Conservation (phyloP, 225 moss, liverwort and hornwort species). For the Physcomitrium patens region DNA sequence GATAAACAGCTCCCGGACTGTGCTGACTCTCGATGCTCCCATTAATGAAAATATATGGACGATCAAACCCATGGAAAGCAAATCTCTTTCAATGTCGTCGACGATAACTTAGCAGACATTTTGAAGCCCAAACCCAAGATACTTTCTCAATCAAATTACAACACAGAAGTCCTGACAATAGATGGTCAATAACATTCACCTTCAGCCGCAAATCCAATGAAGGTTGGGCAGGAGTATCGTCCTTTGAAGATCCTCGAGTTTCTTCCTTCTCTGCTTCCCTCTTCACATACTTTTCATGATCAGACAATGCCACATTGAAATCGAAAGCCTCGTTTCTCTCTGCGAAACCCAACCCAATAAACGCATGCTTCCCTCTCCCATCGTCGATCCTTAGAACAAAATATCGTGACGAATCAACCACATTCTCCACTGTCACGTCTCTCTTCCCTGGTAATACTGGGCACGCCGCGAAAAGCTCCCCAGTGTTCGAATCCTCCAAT, state of each 20-base stretch:
- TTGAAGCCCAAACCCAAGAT: neutral
- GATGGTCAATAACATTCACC: slow-evolving; percentile 40
- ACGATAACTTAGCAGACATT: neutral
- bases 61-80: neutral
- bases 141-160: slow-evolving; percentile 5
- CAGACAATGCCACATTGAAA: slow-evolving; percentile 97
- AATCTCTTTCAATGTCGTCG: neutral
- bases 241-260: slow-evolving; percentile 45
- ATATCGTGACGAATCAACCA: slow-evolving; percentile 92
- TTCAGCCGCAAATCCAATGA: slow-evolving; percentile 93
- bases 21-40: slow-evolving; percentile 2
- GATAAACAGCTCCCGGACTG: neutral
- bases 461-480: slow-evolving; percentile 95
- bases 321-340: slow-evolving; percentile 99
- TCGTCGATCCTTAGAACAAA: slow-evolving; percentile 97
- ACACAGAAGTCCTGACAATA: slow-evolving; percentile 1
- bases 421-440: slow-evolving; percentile 90
- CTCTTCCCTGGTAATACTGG: slow-evolving; percentile 92
- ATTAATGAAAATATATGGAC: neutral
- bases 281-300: slow-evolving; percentile 98
- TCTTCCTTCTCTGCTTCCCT: slow-evolving; percentile 87
- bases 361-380: slow-evolving; percentile 96
- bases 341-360: slow-evolving; percentile 90
- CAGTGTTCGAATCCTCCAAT: slow-evolving; percentile 96
- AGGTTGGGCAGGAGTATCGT: slow-evolving; percentile 49